Evolutionary conservation across 495 filamentous ascomycete genomes (phyloP).

Genomic region (Hypoxylon fuscum): DNA sequence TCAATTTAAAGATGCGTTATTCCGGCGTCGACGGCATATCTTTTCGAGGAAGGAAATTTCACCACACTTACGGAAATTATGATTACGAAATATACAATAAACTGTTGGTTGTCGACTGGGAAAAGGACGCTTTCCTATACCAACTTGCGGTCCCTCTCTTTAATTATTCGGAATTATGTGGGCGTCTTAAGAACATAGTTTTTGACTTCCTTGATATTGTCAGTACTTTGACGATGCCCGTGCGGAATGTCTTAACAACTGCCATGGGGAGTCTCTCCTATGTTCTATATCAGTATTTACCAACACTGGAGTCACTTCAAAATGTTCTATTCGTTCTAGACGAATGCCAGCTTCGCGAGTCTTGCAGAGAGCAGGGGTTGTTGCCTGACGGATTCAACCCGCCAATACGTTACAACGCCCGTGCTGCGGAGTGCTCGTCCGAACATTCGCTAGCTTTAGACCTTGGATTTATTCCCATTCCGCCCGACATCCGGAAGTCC

Average conservation of each 20-base stretch:
- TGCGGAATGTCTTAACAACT: too few species aligned
- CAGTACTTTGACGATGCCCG: too few species aligned
- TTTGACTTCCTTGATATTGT: neutral
- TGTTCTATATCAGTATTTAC: too few species aligned
- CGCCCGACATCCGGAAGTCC: neutral
- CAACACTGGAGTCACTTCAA: too few species aligned
- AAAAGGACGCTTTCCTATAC: neutral
- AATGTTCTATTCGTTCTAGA: too few species aligned
- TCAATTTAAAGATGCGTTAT: neutral
- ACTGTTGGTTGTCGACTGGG: neutral
- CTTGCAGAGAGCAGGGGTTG: too few species aligned
- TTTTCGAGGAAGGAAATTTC: neutral
- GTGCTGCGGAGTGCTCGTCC: neutral
- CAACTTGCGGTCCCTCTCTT: neutral
- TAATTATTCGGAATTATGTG: neutral
- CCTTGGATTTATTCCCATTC: neutral
- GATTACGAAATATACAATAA: neutral
- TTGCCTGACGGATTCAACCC: too few species aligned
- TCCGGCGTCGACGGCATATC: neutral
- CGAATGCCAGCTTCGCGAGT: too few species aligned
- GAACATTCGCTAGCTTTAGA: neutral
- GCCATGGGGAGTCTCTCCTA: too few species aligned
- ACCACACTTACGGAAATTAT: neutral
- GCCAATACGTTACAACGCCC: too few species aligned
- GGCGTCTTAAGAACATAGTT: neutral